Evolutionary conservation across 2,329 filamentous ascomycete genomes (phyloP).

Genomic region (Pseudonectria buxi): DNA sequence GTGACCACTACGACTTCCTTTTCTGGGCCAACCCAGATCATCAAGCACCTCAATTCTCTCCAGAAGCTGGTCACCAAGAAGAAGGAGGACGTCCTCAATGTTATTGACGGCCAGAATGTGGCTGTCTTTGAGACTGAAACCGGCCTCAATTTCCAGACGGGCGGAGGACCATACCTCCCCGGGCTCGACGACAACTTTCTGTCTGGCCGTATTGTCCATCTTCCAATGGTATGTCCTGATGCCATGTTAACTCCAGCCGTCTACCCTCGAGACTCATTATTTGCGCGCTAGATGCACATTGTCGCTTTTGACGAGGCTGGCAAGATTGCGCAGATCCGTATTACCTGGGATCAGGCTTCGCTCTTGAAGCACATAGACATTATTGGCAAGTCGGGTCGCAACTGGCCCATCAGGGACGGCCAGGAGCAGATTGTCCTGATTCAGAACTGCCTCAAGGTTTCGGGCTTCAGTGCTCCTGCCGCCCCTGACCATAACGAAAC

Average conservation of each 20-base stretch:
- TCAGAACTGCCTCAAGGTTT: conserved; percentile 48
- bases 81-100: conserved; percentile 66
- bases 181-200: conserved; percentile 92
- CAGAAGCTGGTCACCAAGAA: conserved; percentile 75
- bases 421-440: conserved; percentile 78
- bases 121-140: conserved; percentile 82
- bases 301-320: conserved; percentile 71
- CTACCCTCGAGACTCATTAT: conserved; percentile 6
- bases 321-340: conserved; percentile 80
- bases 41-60: conserved; percentile 71
- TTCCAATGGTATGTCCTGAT: conserved; percentile 65
- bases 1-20: conserved; percentile 79
- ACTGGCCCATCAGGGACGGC: conserved; percentile 91
- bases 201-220: conserved; percentile 67
- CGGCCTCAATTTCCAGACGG: conserved; percentile 69
- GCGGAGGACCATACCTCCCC: conserved; percentile 82
- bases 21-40: conserved; percentile 63
- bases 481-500: conserved; percentile 31
- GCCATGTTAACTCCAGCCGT: background rate
- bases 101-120: conserved; percentile 63
- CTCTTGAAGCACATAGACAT: conserved; percentile 90
- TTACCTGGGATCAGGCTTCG: conserved; percentile 92
- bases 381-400: conserved; percentile 81
- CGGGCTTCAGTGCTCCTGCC: conserved; percentile 29
- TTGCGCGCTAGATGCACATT: conserved; percentile 63